Conservation (phyloP, 164 flowering plant genomes). For the Brasenia schreberi region DNA sequence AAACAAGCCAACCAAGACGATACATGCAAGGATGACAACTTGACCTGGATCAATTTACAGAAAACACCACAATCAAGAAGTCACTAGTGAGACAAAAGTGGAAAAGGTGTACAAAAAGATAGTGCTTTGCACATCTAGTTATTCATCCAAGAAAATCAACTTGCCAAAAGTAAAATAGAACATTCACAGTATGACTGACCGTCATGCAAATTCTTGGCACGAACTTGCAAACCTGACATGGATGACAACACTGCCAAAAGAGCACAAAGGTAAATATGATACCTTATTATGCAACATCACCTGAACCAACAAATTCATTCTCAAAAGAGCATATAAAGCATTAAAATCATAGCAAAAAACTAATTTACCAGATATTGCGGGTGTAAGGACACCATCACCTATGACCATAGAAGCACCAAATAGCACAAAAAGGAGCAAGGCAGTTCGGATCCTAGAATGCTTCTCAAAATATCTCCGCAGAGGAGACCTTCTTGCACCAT, state of each 20-base stretch:
- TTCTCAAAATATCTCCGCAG: constrained; percentile 63
- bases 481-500: constrained; percentile 17
- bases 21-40: constrained; percentile 49
- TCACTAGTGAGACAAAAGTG: not conserved
- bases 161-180: not conserved
- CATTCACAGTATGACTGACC: constrained; percentile 17
- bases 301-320: not conserved
- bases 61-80: not conserved
- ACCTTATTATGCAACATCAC: too few species aligned
- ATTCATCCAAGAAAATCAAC: not conserved
- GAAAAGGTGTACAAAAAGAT: not conserved
- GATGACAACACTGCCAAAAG: constrained; percentile 64
- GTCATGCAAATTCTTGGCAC: constrained; percentile 30
- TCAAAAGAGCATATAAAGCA: not conserved
- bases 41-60: constrained; percentile 25
- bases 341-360: too few species aligned
- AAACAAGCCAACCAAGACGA: constrained; percentile 77
- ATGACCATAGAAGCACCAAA: constrained; percentile 84
- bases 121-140: not conserved
- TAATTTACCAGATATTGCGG: constrained; percentile 70
- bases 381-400: constrained; percentile 82
- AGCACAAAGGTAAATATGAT: not conserved
- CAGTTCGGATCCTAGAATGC: constrained; percentile 45
- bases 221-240: constrained; percentile 60
- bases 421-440: constrained; percentile 49